Percentiles rank a stretch among this genome's conserved stretches.
phyloP scores from a whole-genome alignment of 257 asterid species.

The Eucommia ulmoides region DNA sequence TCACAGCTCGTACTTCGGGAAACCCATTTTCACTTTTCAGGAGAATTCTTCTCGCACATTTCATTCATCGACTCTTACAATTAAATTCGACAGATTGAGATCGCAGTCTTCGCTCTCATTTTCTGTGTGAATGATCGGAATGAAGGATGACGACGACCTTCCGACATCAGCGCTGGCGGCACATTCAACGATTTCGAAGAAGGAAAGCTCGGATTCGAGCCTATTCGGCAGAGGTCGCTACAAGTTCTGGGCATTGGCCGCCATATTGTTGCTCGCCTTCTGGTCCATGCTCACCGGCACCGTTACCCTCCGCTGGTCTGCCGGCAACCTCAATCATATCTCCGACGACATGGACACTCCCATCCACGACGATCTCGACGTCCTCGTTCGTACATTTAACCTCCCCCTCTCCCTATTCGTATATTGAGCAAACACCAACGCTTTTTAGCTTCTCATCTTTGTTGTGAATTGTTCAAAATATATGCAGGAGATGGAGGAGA shows the following conservation, averaged over 20 bases:
- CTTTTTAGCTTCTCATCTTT: not conserved
- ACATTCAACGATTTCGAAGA: conserved; percentile 11
- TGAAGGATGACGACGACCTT: conserved; percentile 59
- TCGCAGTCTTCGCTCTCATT: too few species aligned
- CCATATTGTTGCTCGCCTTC: conserved; percentile 59
- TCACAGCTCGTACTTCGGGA: too few species aligned
- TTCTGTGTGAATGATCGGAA: too few species aligned
- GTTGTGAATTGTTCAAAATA: not conserved
- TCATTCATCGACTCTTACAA: too few species aligned
- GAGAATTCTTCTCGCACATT: too few species aligned
- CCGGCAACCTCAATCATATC: conserved; percentile 39
- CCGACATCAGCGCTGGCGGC: too few species aligned
- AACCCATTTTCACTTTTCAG: too few species aligned
- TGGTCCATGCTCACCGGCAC: conserved; percentile 91
- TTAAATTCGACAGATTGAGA: too few species aligned
- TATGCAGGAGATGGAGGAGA: conserved; percentile 79
- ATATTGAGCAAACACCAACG: not conserved
- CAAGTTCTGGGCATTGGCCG: conserved; percentile 67
- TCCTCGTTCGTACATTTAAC: conserved; percentile 23
- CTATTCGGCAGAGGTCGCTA: conserved; percentile 54
- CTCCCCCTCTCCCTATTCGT: not conserved
- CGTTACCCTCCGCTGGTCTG: conserved; percentile 69
- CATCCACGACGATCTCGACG: conserved; percentile 44
- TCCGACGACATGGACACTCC: conserved; percentile 22
- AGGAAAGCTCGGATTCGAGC: conserved; percentile 16